These are phyloP conservation scores for Aquilaria sinensis DNA, from an alignment of 345 rosid genomes.

Conservation along the genomic window DNA sequence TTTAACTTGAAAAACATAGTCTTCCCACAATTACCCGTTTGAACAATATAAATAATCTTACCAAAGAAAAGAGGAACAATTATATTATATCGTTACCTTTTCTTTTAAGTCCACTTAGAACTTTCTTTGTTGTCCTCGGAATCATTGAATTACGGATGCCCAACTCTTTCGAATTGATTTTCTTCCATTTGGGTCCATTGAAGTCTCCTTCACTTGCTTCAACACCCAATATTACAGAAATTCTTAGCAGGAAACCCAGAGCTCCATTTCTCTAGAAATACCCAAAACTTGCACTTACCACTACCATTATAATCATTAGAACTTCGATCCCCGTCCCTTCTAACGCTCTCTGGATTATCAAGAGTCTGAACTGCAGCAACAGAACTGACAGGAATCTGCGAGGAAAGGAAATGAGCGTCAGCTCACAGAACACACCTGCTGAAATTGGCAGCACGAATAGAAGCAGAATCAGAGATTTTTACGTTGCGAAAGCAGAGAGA, in stretches of 20 bases:
- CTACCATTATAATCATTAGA: slow-evolving; percentile 10
- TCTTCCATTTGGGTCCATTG: slow-evolving; percentile 39
- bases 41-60: neutral
- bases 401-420: slow-evolving; percentile 5
- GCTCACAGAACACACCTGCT: too few relatives aligned
- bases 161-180: slow-evolving; percentile 37
- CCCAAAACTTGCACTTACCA: slow-evolving; percentile 15
- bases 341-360: slow-evolving; percentile 37
- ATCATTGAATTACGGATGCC: slow-evolving; percentile 45
- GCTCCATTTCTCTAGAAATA: neutral
- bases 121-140: slow-evolving; percentile 37
- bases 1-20: neutral
- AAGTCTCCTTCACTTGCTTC: slow-evolving; percentile 20
- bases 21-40: neutral
- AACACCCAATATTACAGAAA: slow-evolving; percentile 4
- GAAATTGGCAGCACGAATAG: too few relatives aligned
- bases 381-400: slow-evolving; percentile 35
- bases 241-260: neutral
- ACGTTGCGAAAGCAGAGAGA: slow-evolving; percentile 43
- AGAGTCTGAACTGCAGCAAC: slow-evolving; percentile 29
- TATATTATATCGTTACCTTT: slow-evolving; percentile 27
- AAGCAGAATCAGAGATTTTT: neutral
- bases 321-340: slow-evolving; percentile 16
- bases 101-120: slow-evolving; percentile 47
- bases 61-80: slow-evolving; percentile 3